Evolutionary conservation across 2,329 filamentous ascomycete genomes (phyloP), one percentile per base, ranked within the genome.

Genomic region (Exutisphaerella laricina): DNA sequence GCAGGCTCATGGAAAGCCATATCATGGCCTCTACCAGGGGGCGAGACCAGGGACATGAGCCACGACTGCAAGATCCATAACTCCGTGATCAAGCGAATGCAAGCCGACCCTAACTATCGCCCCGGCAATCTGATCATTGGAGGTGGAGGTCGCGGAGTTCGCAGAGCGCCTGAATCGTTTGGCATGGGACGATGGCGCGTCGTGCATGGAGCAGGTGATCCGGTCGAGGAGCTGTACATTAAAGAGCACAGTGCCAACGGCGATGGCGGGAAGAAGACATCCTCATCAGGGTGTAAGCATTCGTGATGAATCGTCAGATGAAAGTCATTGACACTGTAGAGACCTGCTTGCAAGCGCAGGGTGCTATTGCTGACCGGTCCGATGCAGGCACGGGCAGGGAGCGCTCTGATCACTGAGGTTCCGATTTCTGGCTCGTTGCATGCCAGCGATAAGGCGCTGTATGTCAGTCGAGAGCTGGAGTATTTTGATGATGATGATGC

Each of bases 61-160:
- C 64, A 76, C 6, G 71, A 82, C 41, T 85, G 81, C 1, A 71
- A 80, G 16, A 76, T 92, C 2, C 86, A 92, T 55, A 77, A 80
- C 30, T 85, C 81, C 16, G 86, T 87, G 0, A 79, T 92, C 44
- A 77, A 78, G 13, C 75, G 86, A 5, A 83, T 92, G 79, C 63
- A 78, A 34, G 63, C 68, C 5, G 75, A 88, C 46, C 59, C 70
- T 1, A 68, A 55, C 0, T 92, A 90, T 56, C 73, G 86, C 0
- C 86, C 86, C 0, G 86, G 86, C 0, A 92, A 92, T 48, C 62
- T 92, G 40, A 88, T 92, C 47, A 66, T 89, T 2, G 86, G 86
- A 0, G 86, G 86, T 1, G 86, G 86, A 12, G 86, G 86, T 0
- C 70, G 85, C 21, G 86, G 85, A 1, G 70, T 79, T 1, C 71